Conservation (phyloP, 305 asterid genomes). For the Solanum hybrid region DNA sequence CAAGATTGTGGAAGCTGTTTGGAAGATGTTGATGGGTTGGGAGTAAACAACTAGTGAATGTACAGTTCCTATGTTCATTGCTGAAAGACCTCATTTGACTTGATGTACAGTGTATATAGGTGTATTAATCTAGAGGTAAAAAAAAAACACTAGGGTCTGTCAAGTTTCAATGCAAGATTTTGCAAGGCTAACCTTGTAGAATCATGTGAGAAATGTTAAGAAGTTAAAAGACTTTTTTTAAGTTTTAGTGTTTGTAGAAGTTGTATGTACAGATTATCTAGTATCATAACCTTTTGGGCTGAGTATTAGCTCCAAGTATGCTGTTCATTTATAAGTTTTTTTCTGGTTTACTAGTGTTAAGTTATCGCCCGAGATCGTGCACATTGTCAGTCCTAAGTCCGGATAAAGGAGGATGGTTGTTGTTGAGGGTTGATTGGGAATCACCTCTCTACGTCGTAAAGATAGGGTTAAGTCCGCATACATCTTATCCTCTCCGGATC, state of each 20-base stretch:
- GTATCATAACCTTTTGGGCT: background rate
- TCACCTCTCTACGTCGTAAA: background rate
- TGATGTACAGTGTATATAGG: background rate
- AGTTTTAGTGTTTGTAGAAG: background rate
- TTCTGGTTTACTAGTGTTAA: background rate
- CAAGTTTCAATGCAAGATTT: slow-evolving; percentile 8
- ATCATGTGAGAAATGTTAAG: background rate
- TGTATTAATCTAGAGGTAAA: slow-evolving; percentile 3
- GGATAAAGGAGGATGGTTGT: background rate
- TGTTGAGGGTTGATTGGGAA: background rate
- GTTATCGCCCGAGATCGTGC: background rate
- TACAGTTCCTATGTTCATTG: background rate
- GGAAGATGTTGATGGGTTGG: slow-evolving; percentile 94
- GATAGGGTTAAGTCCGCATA: background rate
- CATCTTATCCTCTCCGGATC: background rate
- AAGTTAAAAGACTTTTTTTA: background rate
- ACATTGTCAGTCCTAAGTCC: background rate
- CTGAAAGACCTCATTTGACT: background rate
- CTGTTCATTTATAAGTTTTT: background rate
- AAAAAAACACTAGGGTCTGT: slow-evolving; percentile 1
- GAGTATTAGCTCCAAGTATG: background rate
- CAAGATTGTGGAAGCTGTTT: slow-evolving; percentile 64
- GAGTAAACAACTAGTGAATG: slow-evolving; percentile 17
- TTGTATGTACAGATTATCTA: background rate
- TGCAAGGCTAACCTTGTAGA: slow-evolving; percentile 17